Percentiles rank a stretch among this genome's conserved stretches.
Evolutionary conservation across 257 asterid species (phyloP).

Genomic region (Eustoma russellianum): DNA sequence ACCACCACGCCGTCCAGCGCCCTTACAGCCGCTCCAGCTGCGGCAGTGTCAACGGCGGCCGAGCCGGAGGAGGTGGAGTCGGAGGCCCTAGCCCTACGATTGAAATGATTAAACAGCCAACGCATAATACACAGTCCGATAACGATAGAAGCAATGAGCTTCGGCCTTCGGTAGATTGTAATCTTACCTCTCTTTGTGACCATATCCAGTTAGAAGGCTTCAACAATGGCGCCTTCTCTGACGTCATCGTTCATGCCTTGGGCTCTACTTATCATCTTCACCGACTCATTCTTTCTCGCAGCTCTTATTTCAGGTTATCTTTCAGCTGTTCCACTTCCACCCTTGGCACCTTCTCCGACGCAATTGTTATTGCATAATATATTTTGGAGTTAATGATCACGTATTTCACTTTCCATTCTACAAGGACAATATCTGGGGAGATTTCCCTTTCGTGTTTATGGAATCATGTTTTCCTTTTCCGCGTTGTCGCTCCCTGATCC

Average conservation of each 20-base stretch:
- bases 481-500: no score
- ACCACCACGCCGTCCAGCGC: slow-evolving; percentile 19
- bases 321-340: neutral
- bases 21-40: slow-evolving; percentile 20
- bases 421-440: no score
- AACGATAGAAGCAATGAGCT: slow-evolving; percentile 39
- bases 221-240: slow-evolving; percentile 74
- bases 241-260: slow-evolving; percentile 76
- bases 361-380: neutral
- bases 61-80: slow-evolving; percentile 37
- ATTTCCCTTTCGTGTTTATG: no score
- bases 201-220: slow-evolving; percentile 90
- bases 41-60: slow-evolving; percentile 11
- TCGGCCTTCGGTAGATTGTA: slow-evolving; percentile 49
- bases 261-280: slow-evolving; percentile 77
- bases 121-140: slow-evolving; percentile 27
- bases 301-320: slow-evolving; percentile 75
- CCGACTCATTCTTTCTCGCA: slow-evolving; percentile 87
- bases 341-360: neutral
- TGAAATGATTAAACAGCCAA: slow-evolving; percentile 55
- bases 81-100: slow-evolving; percentile 23
- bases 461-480: no score
- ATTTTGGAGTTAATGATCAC: no score
- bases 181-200: slow-evolving; percentile 84
- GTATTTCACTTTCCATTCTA: no score